A percentile compares a stretch with the other conserved stretches of the same genome.
phyloP scores from a whole-genome alignment of 2,329 filamentous ascomycete species.

The Penicillium freii region DNA sequence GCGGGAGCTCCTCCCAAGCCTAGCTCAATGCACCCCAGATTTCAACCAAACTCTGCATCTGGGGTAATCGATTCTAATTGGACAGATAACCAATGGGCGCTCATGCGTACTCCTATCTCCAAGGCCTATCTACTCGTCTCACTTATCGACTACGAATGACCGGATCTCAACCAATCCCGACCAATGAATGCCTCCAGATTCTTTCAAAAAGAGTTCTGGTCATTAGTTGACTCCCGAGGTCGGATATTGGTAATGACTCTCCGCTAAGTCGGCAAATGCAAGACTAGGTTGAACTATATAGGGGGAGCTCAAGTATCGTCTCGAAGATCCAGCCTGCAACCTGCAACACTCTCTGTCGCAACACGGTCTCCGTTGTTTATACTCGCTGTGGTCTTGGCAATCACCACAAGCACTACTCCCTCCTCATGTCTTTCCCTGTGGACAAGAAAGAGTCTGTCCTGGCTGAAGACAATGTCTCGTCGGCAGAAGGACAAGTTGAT shows the following conservation, averaged over 20 bases:
- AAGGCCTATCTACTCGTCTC: background rate
- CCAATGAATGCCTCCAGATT: conserved; percentile 18
- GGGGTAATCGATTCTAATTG: conserved; percentile 12
- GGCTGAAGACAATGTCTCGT: conserved; percentile 20
- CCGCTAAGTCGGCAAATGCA: background rate
- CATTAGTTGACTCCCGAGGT: conserved; percentile 6
- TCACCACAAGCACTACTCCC: background rate
- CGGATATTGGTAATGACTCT: background rate
- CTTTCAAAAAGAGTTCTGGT: background rate
- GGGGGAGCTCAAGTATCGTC: conserved; percentile 8
- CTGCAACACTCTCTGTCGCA: background rate
- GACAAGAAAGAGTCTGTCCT: conserved; percentile 19
- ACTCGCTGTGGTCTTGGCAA: too few relatives aligned
- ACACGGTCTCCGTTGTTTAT: too few relatives aligned
- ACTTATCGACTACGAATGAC: conserved; percentile 7
- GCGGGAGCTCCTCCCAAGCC: conserved; percentile 13
- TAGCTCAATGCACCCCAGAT: conserved; percentile 14
- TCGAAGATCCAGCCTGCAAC: background rate
- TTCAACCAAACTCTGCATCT: conserved; percentile 2
- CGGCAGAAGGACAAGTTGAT: conserved; percentile 26
- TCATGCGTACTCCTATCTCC: conserved; percentile 9
- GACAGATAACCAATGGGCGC: conserved; percentile 8
- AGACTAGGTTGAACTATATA: conserved; percentile 9
- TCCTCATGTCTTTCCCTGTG: conserved; percentile 11
- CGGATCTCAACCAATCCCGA: background rate